Percentiles rank a stretch among this genome's conserved stretches.
Evolutionary conservation across 257 asterid species (phyloP).

Genomic region (Pogostemon cablin): DNA sequence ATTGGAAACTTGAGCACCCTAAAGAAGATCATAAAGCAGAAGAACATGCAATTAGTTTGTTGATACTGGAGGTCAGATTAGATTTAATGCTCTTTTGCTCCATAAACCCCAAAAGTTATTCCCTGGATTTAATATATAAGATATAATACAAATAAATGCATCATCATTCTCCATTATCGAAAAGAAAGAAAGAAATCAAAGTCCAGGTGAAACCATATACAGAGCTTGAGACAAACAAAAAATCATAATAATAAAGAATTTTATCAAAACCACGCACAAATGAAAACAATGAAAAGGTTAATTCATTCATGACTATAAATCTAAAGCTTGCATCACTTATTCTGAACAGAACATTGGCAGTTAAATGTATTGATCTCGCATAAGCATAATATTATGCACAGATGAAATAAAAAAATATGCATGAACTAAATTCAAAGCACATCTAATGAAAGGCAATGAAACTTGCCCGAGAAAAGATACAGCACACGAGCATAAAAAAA

Average conservation of each 20-base stretch:
- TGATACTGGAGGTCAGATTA: background rate
- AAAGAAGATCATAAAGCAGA: slow-evolving; percentile 23
- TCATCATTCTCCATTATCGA: background rate
- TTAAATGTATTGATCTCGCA: background rate
- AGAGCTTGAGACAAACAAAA: background rate
- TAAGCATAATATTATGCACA: background rate
- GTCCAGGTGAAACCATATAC: background rate
- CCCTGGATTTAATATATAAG: background rate
- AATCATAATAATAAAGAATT: slow-evolving; percentile 3
- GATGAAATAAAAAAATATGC: background rate
- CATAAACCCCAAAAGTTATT: background rate
- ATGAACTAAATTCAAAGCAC: background rate
- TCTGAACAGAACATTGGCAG: background rate
- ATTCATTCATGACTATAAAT: background rate
- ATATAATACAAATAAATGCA: slow-evolving; percentile 5
- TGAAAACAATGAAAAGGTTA: background rate
- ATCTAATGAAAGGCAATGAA: slow-evolving; percentile 9
- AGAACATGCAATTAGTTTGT: slow-evolving; percentile 24
- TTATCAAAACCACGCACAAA: background rate
- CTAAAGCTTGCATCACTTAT: background rate
- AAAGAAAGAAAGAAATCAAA: slow-evolving; percentile 13
- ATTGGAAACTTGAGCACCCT: slow-evolving; percentile 48
- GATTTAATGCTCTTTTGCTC: slow-evolving; percentile 2
- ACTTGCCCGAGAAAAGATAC: background rate
- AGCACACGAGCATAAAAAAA: slow-evolving; percentile 8